Evolutionary conservation across 2,329 filamentous ascomycete genomes (phyloP).

Genomic region (Colletotrichum falcatum): DNA sequence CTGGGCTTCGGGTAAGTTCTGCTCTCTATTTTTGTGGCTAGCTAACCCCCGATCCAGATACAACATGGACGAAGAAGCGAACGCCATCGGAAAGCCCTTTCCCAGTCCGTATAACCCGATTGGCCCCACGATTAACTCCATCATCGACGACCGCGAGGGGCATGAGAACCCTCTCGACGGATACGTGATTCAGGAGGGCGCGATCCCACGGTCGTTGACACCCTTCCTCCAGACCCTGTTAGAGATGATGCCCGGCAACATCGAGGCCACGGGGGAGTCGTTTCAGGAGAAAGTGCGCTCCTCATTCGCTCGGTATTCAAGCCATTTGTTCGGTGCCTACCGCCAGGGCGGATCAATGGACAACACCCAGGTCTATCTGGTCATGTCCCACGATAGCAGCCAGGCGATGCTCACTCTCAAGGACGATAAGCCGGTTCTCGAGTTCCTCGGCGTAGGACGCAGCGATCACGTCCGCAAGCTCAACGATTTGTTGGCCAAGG

Average conservation of each 20-base stretch:
- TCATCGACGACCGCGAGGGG: slow-evolving; percentile 69
- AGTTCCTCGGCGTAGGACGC: slow-evolving; percentile 69
- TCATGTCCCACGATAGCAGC: slow-evolving; percentile 76
- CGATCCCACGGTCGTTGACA: slow-evolving; percentile 68
- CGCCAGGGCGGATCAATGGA: slow-evolving; percentile 66
- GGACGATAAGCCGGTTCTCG: slow-evolving; percentile 69
- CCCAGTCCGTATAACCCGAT: slow-evolving; percentile 64
- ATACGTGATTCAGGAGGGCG: slow-evolving; percentile 74
- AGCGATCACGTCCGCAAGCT: slow-evolving; percentile 66
- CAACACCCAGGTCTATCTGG: slow-evolving; percentile 72
- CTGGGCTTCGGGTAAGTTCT: slow-evolving; percentile 67
- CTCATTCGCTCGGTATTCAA: slow-evolving; percentile 61
- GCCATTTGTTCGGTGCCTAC: slow-evolving; percentile 70
- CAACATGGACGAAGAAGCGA: slow-evolving; percentile 68
- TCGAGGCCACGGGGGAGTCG: slow-evolving; percentile 52
- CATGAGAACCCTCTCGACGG: slow-evolving; percentile 68
- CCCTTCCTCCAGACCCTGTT: slow-evolving; percentile 68
- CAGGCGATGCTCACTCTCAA: slow-evolving; percentile 70
- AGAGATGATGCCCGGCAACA: slow-evolving; percentile 63
- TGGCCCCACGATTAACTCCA: slow-evolving; percentile 72
- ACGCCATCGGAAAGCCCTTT: slow-evolving; percentile 65
- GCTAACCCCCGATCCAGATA: slow-evolving; percentile 56
- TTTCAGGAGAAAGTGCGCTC: slow-evolving; percentile 58
- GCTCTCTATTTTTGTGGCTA: slow-evolving; percentile 30
- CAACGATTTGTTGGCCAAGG: slow-evolving; percentile 63